Conservation (phyloP, 2,329 filamentous ascomycete genomes). For the Botrytis tulipae region DNA sequence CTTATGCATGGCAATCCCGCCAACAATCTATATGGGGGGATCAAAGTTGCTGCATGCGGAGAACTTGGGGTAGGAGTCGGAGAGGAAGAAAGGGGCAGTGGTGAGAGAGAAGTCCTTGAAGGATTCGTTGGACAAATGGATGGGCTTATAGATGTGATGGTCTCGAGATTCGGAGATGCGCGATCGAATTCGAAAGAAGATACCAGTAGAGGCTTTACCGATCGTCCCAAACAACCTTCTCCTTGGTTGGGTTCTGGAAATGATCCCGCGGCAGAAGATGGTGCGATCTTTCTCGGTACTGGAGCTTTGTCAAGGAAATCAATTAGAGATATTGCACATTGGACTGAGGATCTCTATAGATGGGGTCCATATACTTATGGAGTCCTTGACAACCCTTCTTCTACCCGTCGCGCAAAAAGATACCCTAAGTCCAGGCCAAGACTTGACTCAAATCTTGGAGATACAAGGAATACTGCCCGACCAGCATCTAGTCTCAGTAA, state of each 20-base stretch:
- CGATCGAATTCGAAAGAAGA: conserved; percentile 37
- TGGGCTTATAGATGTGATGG: conserved; percentile 82
- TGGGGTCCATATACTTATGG: conserved; percentile 86
- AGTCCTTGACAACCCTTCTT: conserved; percentile 73
- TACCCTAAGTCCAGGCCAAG: conserved; percentile 29
- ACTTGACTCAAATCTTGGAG: background rate
- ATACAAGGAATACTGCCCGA: conserved; percentile 1
- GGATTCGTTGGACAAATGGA: conserved; percentile 78
- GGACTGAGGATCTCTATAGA: conserved; percentile 85
- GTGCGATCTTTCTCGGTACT: conserved; percentile 80
- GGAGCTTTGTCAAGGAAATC: conserved; percentile 71
- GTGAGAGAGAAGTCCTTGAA: conserved; percentile 89
- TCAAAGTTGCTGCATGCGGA: conserved; percentile 85
- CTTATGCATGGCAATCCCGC: conserved; percentile 87
- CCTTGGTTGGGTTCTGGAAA: conserved; percentile 73
- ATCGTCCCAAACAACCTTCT: conserved; percentile 36
- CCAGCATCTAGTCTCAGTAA: conserved; percentile 9
- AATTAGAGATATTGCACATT: conserved; percentile 70
- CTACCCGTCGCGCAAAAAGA: conserved; percentile 51
- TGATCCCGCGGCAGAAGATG: conserved; percentile 70
- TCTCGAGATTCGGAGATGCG: conserved; percentile 72
- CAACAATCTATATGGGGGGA: conserved; percentile 72
- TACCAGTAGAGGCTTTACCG: conserved; percentile 26
- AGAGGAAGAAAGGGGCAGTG: conserved; percentile 91
- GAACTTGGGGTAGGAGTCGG: conserved; percentile 93